Evolutionary conservation across 768 basidiomycete species (phyloP), one percentile per base, ranked within the genome.

Genomic region (Lactifluus subvellereus): DNA sequence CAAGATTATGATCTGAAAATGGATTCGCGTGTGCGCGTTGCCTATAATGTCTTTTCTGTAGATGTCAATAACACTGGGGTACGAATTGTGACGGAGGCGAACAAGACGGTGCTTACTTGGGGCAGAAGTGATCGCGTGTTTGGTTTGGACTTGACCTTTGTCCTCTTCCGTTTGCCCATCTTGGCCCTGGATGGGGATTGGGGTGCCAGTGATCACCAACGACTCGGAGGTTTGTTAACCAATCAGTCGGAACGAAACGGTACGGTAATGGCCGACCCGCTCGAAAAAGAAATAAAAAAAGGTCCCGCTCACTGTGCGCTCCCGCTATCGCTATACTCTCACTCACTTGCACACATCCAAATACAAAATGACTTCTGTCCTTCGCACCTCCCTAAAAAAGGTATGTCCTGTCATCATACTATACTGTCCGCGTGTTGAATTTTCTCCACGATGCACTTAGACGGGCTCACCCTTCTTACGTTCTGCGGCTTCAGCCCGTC

Each of bases 21-120:
- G 89, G 89, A 71, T 91, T 91, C 4, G 89, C 88, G 70, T 92
- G 89, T 42, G 89, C 89, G 54, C 89, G 83, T 69, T 92, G 89
- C 47, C 89, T 78, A 71, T 92, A 92, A 70, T 89, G 87, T 71
- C 85, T 85, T 85, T 92, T 92, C 87, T 91, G 67, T 30, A 47
- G 20, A 49, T 52, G 42, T 49, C 22, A 55, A 50, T 52, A 18
- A 16, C 6, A 37, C 16, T 35, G 4, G 43, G 30, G 43, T 32
- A 55, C 60, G 30, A 49, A 52, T 18, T 32, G 37, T 10, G 10
- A 53, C 33, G n/a, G 62, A 54, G 61, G 66, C 60, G 52, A 63
- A 52, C 4, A 57, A 27, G 27, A 60, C 45, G 58, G 59, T 37
- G 56, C 71, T 45, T 35, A 73, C 74, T 68, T 75, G 74, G 45